phyloP scores from a whole-genome alignment of 768 basidiomycete species.

The Amanita rimosa region DNA sequence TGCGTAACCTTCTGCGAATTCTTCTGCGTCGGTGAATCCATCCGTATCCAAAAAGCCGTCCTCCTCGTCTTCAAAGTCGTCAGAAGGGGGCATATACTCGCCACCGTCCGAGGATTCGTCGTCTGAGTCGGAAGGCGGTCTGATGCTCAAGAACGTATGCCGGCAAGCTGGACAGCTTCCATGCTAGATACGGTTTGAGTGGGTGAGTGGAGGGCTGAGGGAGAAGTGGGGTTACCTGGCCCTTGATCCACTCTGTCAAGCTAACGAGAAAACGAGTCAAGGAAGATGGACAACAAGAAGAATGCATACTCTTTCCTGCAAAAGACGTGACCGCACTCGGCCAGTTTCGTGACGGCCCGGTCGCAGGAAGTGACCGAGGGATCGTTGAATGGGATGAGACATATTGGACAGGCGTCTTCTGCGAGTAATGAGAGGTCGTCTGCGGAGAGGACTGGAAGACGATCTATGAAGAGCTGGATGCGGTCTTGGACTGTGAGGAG shows the following conservation, averaged over 20 bases:
- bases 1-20: background rate
- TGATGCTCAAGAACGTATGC: conserved; percentile 43
- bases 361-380: conserved; percentile 17
- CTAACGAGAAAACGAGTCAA: conserved; percentile 19
- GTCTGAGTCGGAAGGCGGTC: conserved; percentile 39
- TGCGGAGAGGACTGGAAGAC: conserved; percentile 30
- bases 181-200: conserved; percentile 30
- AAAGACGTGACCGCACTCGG: conserved; percentile 54
- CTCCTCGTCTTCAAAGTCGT: conserved; percentile 40
- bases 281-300: background rate
- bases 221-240: conserved; percentile 26
- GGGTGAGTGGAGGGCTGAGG: background rate
- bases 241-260: conserved; percentile 56
- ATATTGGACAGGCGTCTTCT: conserved; percentile 58
- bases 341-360: conserved; percentile 44
- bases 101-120: conserved; percentile 58
- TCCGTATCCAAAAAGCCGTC: conserved; percentile 34
- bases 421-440: conserved; percentile 22
- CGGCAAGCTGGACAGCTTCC: conserved; percentile 66
- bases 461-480: conserved; percentile 27
- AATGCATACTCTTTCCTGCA: conserved; percentile 47
- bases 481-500: conserved; percentile 13
- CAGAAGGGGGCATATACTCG: conserved; percentile 53
- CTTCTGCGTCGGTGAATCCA: conserved; percentile 24
- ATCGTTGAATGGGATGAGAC: conserved; percentile 39